Evolutionary conservation across 805 yeast genomes (phyloP).

Genomic region (Metschnikowia vanudenii): DNA sequence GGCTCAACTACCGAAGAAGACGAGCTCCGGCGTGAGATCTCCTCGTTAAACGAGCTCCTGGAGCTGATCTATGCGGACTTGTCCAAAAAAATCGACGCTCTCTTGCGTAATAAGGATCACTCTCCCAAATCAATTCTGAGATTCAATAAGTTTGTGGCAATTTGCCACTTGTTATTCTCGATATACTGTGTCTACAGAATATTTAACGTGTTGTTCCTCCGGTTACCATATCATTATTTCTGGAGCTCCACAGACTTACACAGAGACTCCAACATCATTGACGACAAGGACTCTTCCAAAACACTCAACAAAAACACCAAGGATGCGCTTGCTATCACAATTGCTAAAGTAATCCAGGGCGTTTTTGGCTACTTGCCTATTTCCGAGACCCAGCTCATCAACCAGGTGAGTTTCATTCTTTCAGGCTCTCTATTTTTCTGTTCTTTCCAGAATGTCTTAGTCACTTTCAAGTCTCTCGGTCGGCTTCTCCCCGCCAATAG

Average conservation of each 20-base stretch:
- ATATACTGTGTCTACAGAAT: slow-evolving; percentile 51
- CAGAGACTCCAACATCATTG: slow-evolving; percentile 10
- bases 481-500: slow-evolving; percentile 28
- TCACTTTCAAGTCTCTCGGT: slow-evolving; percentile 56
- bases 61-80: slow-evolving; percentile 33
- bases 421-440: slow-evolving; percentile 60
- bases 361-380: slow-evolving; percentile 26
- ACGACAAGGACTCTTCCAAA: slow-evolving; percentile 12
- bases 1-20: slow-evolving; percentile 24
- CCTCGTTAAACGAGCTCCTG: slow-evolving; percentile 33
- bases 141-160: slow-evolving; percentile 3
- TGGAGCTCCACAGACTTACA: slow-evolving; percentile 11
- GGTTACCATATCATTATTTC: slow-evolving; percentile 34
- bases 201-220: slow-evolving; percentile 39
- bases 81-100: slow-evolving; percentile 16
- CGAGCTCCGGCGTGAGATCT: slow-evolving; percentile 41
- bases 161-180: slow-evolving; percentile 33
- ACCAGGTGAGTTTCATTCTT: slow-evolving; percentile 48
- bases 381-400: slow-evolving; percentile 41
- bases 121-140: background rate
- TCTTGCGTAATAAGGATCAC: slow-evolving; percentile 3
- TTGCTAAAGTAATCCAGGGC: slow-evolving; percentile 40
- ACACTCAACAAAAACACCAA: slow-evolving; percentile 22
- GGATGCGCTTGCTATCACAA: slow-evolving; percentile 50
- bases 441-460: slow-evolving; percentile 62